Conservation (phyloP, 2,329 filamentous ascomycete genomes). For the Lasiodiplodia sp. region DNA sequence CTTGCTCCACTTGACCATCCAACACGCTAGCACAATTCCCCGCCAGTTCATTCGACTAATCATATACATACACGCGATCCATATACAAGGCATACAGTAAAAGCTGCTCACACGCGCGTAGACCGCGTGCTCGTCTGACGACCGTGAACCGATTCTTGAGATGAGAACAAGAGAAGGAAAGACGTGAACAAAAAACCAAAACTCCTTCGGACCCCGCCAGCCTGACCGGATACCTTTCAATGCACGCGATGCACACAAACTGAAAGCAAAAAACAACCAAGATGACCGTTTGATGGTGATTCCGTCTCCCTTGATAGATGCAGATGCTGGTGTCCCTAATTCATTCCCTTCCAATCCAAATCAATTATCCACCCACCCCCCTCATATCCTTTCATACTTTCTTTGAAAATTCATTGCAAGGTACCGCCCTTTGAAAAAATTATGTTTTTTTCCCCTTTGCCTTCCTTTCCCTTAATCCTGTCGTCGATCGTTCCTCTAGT, state of each 20-base stretch:
- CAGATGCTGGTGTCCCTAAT: conserved; percentile 11
- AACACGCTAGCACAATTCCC: no score
- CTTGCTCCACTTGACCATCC: background rate
- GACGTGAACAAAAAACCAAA: background rate
- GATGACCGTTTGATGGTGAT: background rate
- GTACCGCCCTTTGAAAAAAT: background rate
- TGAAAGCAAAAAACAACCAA: background rate
- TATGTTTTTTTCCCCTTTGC: background rate
- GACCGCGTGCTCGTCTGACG: background rate
- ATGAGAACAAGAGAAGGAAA: background rate
- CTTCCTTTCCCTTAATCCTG: background rate
- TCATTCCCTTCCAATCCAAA: background rate
- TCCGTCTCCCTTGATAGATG: conserved; percentile 1
- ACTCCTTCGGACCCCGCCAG: conserved; percentile 4
- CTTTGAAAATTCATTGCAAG: background rate
- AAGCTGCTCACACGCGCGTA: background rate
- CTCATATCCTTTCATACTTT: conserved; percentile 4
- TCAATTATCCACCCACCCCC: background rate
- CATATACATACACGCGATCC: background rate
- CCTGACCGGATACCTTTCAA: conserved; percentile 2
- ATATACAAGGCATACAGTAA: background rate
- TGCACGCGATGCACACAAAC: conserved; percentile 17
- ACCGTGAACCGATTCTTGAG: background rate
- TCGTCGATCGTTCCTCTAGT: background rate
- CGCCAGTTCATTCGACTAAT: background rate